Base-by-base conservation (phyloP, 768 basidiomycete genomes). In the Mycena chlorophos region DNA sequence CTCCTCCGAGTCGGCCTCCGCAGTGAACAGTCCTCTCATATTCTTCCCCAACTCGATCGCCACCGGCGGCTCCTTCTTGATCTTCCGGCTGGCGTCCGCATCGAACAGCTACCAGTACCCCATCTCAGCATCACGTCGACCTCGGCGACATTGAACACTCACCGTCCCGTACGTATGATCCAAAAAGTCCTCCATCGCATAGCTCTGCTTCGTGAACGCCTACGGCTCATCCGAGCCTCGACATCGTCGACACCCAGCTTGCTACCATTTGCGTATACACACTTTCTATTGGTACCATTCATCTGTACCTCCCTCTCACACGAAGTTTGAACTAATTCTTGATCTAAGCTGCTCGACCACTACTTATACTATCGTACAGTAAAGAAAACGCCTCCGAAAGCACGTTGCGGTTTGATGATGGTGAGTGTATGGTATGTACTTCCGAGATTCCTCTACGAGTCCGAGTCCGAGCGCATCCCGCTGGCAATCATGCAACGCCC, bases 171-270 rank as follows among this genome's bases (percentile, higher is more conserved):
- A 94, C 2, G 90, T 89, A 67, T 98, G 96, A 69, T 98, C 97
- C 67, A 98, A 70, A n/a, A 98, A 99, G 68, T 98, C 96, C 62
- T 98, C 96, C 84, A 97, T 83, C 14, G 84, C 76, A 70, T 94
- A 98, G 30, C 78, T 79, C 17, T 88, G 91, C 66, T 96, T 98
- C n/a, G 93, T 98, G 73, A 99, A 97, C 4, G 89, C 87, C 67
- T 95, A 94, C 13, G 79, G 79, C 63, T 97, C 91, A 52, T 98
- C 87, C 65, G 87, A 87, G 26, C 85, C 86, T n/a, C n/a, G n/a
- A n/a, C 43, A 98, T 70, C 0, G 91, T 91, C n/a, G 91, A 85
- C n/a, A 96, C 88, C 1, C 85, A n/a, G n/a, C n/a, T n/a, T n/a
- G n/a, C n/a, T n/a, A n/a, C n/a, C n/a, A n/a, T n/a, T n/a, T n/a